Percentiles rank a stretch among this genome's conserved stretches.
These are phyloP conservation scores for Talaromyces verruculosus DNA, from an alignment of 2,329 filamentous ascomycete species.

Conservation along the genomic window DNA sequence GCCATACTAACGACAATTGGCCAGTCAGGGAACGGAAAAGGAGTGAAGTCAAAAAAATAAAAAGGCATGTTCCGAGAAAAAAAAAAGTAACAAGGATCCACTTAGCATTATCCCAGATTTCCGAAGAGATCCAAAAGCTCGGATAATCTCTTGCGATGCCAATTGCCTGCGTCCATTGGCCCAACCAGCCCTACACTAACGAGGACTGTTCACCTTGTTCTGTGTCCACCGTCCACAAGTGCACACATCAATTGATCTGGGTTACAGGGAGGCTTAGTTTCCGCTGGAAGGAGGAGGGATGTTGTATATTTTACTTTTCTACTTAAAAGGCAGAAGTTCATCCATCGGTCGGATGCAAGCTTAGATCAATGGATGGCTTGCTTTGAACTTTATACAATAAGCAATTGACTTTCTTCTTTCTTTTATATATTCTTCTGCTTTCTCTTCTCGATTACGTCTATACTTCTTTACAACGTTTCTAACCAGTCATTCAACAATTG, in stretches of 20 bases:
- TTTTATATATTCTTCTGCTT: slow-evolving; percentile 3
- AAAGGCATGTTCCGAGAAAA: slow-evolving; percentile 16
- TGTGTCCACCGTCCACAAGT: not conserved
- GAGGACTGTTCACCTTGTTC: not conserved
- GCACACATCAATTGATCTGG: slow-evolving; percentile 2
- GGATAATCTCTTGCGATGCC: slow-evolving; percentile 7
- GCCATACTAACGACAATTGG: not conserved
- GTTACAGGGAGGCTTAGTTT: not conserved
- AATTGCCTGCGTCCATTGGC: slow-evolving; percentile 5
- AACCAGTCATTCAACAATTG: slow-evolving; percentile 3
- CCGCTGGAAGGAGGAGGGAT: not conserved
- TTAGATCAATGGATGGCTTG: slow-evolving; percentile 6
- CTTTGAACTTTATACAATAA: slow-evolving; percentile 7
- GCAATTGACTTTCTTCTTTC: slow-evolving; percentile 4
- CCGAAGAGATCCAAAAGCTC: slow-evolving; percentile 13
- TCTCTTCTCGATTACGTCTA: not conserved
- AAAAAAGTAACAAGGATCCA: not conserved
- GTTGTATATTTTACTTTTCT: slow-evolving; percentile 3
- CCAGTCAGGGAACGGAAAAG: not conserved
- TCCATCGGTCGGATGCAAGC: slow-evolving; percentile 3
- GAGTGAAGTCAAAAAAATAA: not conserved
- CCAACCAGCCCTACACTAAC: not conserved
- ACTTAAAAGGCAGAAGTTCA: slow-evolving; percentile 6
- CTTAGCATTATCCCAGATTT: slow-evolving; percentile 10
- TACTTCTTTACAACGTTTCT: not conserved